Base-by-base conservation (phyloP, 495 filamentous ascomycete genomes). In the Rostrohypoxylon terebratum region DNA sequence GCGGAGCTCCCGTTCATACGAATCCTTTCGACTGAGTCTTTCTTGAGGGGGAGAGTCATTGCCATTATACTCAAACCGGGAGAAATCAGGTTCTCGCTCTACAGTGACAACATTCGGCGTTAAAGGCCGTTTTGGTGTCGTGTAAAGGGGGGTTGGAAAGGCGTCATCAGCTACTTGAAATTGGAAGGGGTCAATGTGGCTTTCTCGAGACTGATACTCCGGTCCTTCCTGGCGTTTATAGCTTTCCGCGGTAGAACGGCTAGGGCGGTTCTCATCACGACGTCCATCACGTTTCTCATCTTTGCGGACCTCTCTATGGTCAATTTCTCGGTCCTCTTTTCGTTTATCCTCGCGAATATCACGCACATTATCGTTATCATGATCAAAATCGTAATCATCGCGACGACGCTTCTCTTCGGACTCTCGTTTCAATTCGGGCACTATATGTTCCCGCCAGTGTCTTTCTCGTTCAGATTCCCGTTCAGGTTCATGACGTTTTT, bases 111-210 rank as follows among this genome's bases (percentile, higher is more conserved):
- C 75, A 63, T 61, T 75, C 0, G 74, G 85, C 21, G 82, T 82
- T 48, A 78, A 54, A 38, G 77, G 76, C 55, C 73, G 71, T 60
- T 64, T 72, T 34, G 78, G 83, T n/a, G 78, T 81, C 28, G 71
- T 66, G 59, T 75, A 63, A 6, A 62, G 53, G 8, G 83, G 83
- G 20, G 83, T 83, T 36, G 68, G 71, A 57, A 85, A 87, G 50
- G 83, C 83, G 74, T 85, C 82, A 54, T 83, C 78, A 13, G 77
- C 31, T 63, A 86, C 85, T 70, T 86, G 86, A 55, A 73, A 87
- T 65, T 84, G 79, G 73, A 87, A 87, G 14, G 84, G 83, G 69
- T 87, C 83, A 62, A 86, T 65, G 11, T 76, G 55, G 6, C 65
- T 72, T 50, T 77, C 65, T 28, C 68, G 64, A 9, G 61, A 51